phyloP scores from a whole-genome alignment of 164 flowering plant genomes.

The Litsea cubeba region DNA sequence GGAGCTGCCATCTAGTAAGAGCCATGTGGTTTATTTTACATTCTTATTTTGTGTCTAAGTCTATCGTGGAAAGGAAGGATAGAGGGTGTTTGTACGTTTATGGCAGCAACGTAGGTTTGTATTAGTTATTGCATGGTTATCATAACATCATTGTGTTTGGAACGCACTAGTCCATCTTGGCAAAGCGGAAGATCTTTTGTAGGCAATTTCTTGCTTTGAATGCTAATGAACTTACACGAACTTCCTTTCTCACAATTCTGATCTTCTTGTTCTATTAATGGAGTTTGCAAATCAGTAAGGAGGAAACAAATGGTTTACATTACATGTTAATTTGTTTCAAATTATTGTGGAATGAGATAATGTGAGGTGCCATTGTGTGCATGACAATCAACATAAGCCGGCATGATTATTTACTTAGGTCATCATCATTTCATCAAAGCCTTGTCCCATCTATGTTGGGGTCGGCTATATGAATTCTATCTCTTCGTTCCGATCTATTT shows the following conservation, averaged over 20 bases:
- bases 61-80: not conserved
- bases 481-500: not conserved
- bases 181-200: slow-evolving; percentile 20
- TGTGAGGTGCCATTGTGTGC: not conserved
- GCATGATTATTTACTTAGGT: too few relatives aligned
- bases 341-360: not conserved
- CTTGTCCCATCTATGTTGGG: too few relatives aligned
- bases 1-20: too few relatives aligned
- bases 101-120: too few relatives aligned
- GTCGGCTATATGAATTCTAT: not conserved
- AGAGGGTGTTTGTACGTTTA: not conserved
- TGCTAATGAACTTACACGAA: slow-evolving; percentile 30
- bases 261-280: slow-evolving; percentile 9
- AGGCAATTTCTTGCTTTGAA: too few relatives aligned
- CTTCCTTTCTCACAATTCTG: slow-evolving; percentile 18
- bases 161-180: slow-evolving; percentile 30
- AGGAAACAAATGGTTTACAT: slow-evolving; percentile 5
- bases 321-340: not conserved
- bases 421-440: not conserved
- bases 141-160: too few relatives aligned
- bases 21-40: too few relatives aligned
- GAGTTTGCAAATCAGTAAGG: slow-evolving; percentile 25
- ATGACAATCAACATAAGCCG: too few relatives aligned
- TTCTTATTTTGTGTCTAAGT: not conserved
- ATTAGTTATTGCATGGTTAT: not conserved